Conservation (phyloP, 495 filamentous ascomycete species). For the Neohortaea acidophila region DNA sequence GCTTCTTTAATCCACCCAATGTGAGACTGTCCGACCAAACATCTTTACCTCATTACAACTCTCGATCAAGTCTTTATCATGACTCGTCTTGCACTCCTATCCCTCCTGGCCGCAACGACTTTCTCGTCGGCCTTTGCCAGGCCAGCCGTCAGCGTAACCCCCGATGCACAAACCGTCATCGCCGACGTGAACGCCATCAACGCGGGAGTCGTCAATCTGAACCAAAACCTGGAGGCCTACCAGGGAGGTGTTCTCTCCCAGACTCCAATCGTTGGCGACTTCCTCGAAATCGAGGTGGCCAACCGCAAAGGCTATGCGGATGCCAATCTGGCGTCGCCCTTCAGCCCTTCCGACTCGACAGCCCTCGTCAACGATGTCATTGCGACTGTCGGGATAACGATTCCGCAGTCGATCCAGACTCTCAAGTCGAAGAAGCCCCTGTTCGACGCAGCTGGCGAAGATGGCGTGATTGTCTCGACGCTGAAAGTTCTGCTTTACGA, state of each 20-base stretch:
- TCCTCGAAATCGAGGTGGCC: slow-evolving; percentile 1
- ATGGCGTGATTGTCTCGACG: not conserved
- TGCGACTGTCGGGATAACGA: not conserved
- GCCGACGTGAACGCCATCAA: slow-evolving; percentile 4
- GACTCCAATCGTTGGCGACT: not conserved
- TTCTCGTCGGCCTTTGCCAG: not conserved
- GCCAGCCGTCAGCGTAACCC: not conserved
- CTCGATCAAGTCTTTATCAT: too few species aligned
- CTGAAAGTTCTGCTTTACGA: slow-evolving; percentile 1
- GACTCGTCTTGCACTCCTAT: too few species aligned
- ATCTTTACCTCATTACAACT: too few species aligned
- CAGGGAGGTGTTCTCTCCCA: not conserved
- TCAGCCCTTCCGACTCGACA: slow-evolving; percentile 1
- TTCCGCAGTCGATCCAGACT: not conserved
- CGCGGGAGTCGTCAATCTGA: not conserved
- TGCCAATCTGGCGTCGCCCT: not conserved
- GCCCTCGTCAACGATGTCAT: not conserved
- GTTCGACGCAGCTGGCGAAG: slow-evolving; percentile 2
- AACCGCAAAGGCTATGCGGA: not conserved
- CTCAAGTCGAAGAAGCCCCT: slow-evolving; percentile 4
- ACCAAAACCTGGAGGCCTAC: not conserved
- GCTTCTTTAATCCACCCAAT: too few species aligned
- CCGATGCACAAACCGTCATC: not conserved
- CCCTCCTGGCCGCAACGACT: too few species aligned
- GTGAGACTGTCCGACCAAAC: too few species aligned